A percentile compares a stretch with the other conserved stretches of the same genome.
These are phyloP conservation scores for Coix lacrymajobi DNA, from an alignment of 176 grass and related monocot genomes.

Conservation along the genomic window DNA sequence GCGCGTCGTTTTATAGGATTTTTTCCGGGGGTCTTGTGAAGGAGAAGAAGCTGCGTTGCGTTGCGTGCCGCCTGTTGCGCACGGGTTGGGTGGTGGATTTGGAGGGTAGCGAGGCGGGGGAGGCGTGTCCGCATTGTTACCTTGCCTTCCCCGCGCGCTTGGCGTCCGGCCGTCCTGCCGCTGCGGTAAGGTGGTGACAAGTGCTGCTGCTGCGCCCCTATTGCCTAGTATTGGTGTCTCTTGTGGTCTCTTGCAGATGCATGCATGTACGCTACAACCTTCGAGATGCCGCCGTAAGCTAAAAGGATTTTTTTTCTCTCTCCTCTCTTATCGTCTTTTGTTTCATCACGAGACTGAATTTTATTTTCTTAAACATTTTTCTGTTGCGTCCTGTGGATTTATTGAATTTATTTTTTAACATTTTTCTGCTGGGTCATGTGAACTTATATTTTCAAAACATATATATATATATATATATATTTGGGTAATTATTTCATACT, in stretches of 20 bases:
- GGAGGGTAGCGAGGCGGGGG: slow-evolving; percentile 22
- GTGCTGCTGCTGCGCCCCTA: not conserved
- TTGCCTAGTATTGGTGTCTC: too few species aligned
- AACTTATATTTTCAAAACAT: too few species aligned
- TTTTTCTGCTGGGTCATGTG: too few species aligned
- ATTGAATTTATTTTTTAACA: too few species aligned
- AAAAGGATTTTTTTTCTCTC: not conserved
- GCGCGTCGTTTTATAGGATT: slow-evolving; percentile 33
- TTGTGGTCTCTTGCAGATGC: not conserved
- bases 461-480: too few species aligned
- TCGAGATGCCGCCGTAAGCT: not conserved
- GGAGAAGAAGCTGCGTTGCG: not conserved
- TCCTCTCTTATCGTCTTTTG: not conserved
- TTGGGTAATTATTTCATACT: too few species aligned
- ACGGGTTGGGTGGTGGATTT: not conserved
- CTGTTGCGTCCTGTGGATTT: not conserved
- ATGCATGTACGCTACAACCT: not conserved
- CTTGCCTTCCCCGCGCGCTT: slow-evolving; percentile 8
- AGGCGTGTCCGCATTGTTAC: slow-evolving; percentile 48
- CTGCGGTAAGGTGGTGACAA: too few species aligned
- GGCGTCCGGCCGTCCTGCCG: not conserved
- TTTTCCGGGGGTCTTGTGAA: not conserved
- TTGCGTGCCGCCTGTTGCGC: not conserved
- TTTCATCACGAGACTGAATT: not conserved
- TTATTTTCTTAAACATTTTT: too few species aligned